These are phyloP conservation scores for Santalum album DNA, from an alignment of 164 flowering plant species.

Conservation along the genomic window DNA sequence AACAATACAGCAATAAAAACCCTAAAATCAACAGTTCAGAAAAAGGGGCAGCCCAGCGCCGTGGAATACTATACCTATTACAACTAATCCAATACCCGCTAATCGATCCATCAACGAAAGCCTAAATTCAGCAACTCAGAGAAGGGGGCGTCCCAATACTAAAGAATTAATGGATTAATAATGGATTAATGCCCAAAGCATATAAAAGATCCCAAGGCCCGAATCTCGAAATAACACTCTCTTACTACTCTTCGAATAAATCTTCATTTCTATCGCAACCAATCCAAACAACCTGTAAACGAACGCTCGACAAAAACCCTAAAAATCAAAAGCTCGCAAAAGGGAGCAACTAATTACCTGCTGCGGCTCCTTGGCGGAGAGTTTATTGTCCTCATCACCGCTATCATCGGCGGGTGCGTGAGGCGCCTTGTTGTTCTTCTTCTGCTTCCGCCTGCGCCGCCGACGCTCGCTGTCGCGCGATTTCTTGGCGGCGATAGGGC, in stretches of 20 bases:
- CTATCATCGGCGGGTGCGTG: slow-evolving; percentile 15
- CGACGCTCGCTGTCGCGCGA: slow-evolving; percentile 56
- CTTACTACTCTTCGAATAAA: not conserved
- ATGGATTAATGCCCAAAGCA: too few relatives aligned
- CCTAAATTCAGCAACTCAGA: too few relatives aligned
- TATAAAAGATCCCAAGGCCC: too few relatives aligned
- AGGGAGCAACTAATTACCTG: slow-evolving; percentile 23
- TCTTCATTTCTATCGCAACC: not conserved
- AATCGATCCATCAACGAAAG: too few relatives aligned
- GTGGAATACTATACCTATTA: too few relatives aligned
- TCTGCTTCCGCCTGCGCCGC: slow-evolving; percentile 73
- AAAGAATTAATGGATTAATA: too few relatives aligned
- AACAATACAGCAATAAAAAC: too few relatives aligned
- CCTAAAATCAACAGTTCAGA: too few relatives aligned
- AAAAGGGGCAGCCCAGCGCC: too few relatives aligned
- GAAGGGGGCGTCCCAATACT: too few relatives aligned
- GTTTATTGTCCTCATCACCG: slow-evolving; percentile 18
- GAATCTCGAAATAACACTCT: too few relatives aligned
- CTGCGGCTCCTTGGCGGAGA: slow-evolving; percentile 45
- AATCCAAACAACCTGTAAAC: not conserved
- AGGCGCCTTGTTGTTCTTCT: slow-evolving; percentile 56
- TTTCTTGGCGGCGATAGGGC: slow-evolving; percentile 30
- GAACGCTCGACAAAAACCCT: not conserved
- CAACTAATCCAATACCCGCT: too few relatives aligned
- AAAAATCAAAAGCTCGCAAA: not conserved